Conservation (phyloP, 345 rosid species). For the Eucalyptus shirleyi region DNA sequence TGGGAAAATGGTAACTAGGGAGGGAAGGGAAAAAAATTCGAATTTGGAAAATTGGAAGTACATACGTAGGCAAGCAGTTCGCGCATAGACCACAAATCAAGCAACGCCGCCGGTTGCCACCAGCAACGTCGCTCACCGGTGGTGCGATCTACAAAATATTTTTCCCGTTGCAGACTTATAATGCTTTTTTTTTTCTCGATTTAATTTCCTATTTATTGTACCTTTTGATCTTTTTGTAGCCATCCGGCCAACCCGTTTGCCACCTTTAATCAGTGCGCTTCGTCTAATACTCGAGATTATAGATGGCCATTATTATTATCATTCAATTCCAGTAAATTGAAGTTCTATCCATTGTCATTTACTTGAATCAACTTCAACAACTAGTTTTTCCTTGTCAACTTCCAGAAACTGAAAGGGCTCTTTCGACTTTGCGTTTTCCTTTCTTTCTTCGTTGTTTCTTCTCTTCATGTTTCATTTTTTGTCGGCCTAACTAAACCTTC, state of each 20-base stretch:
- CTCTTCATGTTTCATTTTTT: not conserved
- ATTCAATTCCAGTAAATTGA: not conserved
- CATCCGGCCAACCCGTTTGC: not conserved
- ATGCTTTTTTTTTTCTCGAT: too few species aligned
- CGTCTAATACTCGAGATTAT: not conserved
- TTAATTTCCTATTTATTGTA: not conserved
- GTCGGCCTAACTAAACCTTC: not conserved
- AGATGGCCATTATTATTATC: not conserved
- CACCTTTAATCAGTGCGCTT: not conserved
- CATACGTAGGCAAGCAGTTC: too few species aligned
- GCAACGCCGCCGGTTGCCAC: too few species aligned
- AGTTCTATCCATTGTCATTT: not conserved
- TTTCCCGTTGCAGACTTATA: too few species aligned
- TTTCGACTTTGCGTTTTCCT: not conserved
- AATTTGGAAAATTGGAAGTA: too few species aligned
- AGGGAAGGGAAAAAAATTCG: not conserved
- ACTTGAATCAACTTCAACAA: not conserved
- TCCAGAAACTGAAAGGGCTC: not conserved
- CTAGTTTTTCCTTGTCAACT: not conserved
- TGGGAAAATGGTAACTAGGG: not conserved
- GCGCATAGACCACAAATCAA: too few species aligned
- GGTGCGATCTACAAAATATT: too few species aligned
- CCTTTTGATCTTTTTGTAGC: not conserved
- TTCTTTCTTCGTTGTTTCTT: not conserved
- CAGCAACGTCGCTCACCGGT: too few species aligned